A percentile compares a stretch with the other conserved stretches of the same genome.
Conservation (phyloP, 1,284 basidiomycete genomes). For the Trichosporon coremiiforme region DNA sequence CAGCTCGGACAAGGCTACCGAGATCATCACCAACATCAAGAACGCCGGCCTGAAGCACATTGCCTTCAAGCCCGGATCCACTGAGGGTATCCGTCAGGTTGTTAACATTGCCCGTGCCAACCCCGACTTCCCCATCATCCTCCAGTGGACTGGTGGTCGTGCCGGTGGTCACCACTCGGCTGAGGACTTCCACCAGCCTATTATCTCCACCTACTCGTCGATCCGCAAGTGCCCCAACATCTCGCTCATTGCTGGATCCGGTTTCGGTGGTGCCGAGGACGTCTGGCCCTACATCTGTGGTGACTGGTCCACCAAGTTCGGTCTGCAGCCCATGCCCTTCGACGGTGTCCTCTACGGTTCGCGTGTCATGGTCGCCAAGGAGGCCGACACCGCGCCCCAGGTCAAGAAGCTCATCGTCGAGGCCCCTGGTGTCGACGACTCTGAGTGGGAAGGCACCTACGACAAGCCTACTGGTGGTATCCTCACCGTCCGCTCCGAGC, state of each 20-base stretch:
- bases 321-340: conserved; percentile 95
- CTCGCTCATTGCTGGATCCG: conserved; percentile 89
- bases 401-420: conserved; percentile 97
- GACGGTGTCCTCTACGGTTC: conserved; percentile 95
- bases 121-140: conserved; percentile 95
- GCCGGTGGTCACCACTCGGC: conserved; percentile 99
- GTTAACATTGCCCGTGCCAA: conserved; percentile 93
- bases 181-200: conserved; percentile 98
- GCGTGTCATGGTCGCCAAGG: conserved; percentile 97
- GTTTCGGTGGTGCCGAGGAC: conserved; percentile 93
- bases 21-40: conserved; percentile 80
- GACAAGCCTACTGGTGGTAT: conserved; percentile 92
- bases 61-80: conserved; percentile 95
- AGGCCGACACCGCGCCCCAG: conserved; percentile 88
- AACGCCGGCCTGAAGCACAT: conserved; percentile 88
- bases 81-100: conserved; percentile 96
- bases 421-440: conserved; percentile 88
- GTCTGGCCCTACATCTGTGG: conserved; percentile 97
- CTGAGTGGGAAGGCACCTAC: conserved; percentile 94
- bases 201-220: conserved; percentile 83
- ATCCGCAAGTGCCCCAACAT: conserved; percentile 90
- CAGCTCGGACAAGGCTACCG: conserved; percentile 86
- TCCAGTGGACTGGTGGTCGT: conserved; percentile 98
- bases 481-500: conserved; percentile 93
- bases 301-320: conserved; percentile 87